phyloP scores from a whole-genome alignment of 2,329 filamentous ascomycete genomes.

The Aureobasidium pullulans region DNA sequence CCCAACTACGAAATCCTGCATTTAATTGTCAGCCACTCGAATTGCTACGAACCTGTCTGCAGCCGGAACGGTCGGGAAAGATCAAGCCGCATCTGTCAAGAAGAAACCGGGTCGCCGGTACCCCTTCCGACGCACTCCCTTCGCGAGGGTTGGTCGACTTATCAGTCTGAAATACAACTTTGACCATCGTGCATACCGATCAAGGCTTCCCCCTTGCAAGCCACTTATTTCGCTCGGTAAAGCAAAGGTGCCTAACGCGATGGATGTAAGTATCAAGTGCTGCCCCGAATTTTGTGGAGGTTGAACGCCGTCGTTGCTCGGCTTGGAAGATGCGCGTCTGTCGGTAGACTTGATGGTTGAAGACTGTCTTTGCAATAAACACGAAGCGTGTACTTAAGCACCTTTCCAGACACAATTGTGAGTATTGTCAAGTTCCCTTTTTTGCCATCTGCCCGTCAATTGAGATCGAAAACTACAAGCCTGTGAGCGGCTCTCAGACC shows the following conservation, averaged over 20 bases:
- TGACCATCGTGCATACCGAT: conserved; percentile 10
- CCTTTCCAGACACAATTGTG: background rate
- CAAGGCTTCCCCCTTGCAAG: conserved; percentile 12
- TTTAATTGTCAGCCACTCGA: background rate
- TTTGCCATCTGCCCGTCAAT: background rate
- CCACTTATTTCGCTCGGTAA: conserved; percentile 2
- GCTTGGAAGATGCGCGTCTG: conserved; percentile 1
- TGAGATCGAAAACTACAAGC: background rate
- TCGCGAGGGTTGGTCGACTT: conserved; percentile 1
- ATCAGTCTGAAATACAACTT: conserved; percentile 8
- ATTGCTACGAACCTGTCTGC: background rate
- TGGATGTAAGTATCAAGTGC: conserved; percentile 10
- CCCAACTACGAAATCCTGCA: conserved; percentile 1
- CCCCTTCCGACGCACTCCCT: background rate
- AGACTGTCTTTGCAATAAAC: background rate
- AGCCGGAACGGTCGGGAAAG: conserved; percentile 8
- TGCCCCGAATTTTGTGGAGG: background rate
- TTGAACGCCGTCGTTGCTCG: background rate
- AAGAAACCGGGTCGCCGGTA: conserved; percentile 5
- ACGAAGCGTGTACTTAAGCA: background rate
- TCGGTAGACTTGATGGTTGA: conserved; percentile 2
- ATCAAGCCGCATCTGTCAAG: conserved; percentile 1
- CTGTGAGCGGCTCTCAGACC: too few species aligned
- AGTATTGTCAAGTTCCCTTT: background rate
- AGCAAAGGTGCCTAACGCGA: background rate